Evolutionary conservation across 1,139 yeast genomes (phyloP), one percentile per base, ranked within the genome.

Genomic region (Candida pseudoviswanathii): DNA sequence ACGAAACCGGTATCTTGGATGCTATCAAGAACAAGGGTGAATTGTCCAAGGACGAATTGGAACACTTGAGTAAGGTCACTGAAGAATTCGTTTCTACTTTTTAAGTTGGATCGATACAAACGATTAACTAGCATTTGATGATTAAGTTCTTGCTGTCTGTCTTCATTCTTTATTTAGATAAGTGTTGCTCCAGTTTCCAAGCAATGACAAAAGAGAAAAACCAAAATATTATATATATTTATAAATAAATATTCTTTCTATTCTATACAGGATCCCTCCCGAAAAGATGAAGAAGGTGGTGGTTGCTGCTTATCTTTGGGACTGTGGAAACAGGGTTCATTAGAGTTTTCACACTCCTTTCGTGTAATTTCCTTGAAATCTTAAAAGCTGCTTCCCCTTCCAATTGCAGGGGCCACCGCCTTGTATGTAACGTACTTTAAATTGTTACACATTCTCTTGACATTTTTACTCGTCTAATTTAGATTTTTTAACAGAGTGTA

Each of bases 61-160:
- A 81, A 58, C 82, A 86, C 78, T 88, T 94, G 81, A 91, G 86
- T 85, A 63, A 86, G 69, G 94, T 90, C 67, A 89, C 98, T 67
- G 94, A 89, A 80, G 79, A 94, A 67, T 94, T 94, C 78, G 85
- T 86, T 71, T 89, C 96, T 71, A 84, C 96, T 70, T 90, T 89
- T 82, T 75, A 74, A 73, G 41, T 32, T 25, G 32, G 34, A 24
- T 38, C 33, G 5, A 3, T 30, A 30, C 10, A 31, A 31, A 31
- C 34, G 34, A 31, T 38, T n/a, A n/a, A 38, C 11, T 38, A 21
- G 27, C 24, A 22, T 36, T n/a, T n/a, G n/a, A n/a, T n/a, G n/a
- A n/a, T n/a, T n/a, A n/a, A n/a, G n/a, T n/a, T n/a, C n/a, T n/a
- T n/a, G n/a, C n/a, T n/a, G n/a, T n/a, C n/a, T n/a, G n/a, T n/a